Conservation (phyloP, 805 yeast species). For the Suhomyces emberorum region DNA sequence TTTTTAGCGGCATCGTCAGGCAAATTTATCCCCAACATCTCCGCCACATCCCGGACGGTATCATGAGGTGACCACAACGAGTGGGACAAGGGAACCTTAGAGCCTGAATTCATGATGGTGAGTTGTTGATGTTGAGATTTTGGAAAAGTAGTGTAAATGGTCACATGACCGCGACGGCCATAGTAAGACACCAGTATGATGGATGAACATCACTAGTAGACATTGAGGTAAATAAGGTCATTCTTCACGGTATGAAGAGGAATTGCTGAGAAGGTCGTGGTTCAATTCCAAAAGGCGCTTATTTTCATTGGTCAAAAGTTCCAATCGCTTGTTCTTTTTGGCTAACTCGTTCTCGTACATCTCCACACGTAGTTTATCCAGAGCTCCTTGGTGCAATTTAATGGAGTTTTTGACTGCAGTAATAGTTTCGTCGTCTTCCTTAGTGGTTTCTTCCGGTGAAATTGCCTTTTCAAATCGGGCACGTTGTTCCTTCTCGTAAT, state of each 20-base stretch:
- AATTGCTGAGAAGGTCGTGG: constrained; percentile 21
- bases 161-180: too few species aligned
- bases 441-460: constrained; percentile 5
- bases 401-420: constrained; percentile 9
- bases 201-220: not conserved
- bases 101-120: constrained; percentile 27
- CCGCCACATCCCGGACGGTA: constrained; percentile 95
- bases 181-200: not conserved
- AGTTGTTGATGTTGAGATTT: not conserved
- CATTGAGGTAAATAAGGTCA: not conserved
- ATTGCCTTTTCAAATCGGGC: constrained; percentile 3
- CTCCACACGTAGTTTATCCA: constrained; percentile 14
- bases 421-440: constrained; percentile 8
- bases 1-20: constrained; percentile 93
- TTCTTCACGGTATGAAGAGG: not conserved
- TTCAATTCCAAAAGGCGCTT: constrained; percentile 30
- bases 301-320: constrained; percentile 24
- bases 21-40: constrained; percentile 76
- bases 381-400: constrained; percentile 13
- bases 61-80: constrained; percentile 97
- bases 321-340: constrained; percentile 19
- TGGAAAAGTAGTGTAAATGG: too few species aligned
- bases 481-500: constrained; percentile 14
- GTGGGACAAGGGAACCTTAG: constrained; percentile 67
- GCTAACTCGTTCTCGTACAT: constrained; percentile 20